phyloP scores from a whole-genome alignment of 139 green algal genomes.

The Micromonas commoda region DNA sequence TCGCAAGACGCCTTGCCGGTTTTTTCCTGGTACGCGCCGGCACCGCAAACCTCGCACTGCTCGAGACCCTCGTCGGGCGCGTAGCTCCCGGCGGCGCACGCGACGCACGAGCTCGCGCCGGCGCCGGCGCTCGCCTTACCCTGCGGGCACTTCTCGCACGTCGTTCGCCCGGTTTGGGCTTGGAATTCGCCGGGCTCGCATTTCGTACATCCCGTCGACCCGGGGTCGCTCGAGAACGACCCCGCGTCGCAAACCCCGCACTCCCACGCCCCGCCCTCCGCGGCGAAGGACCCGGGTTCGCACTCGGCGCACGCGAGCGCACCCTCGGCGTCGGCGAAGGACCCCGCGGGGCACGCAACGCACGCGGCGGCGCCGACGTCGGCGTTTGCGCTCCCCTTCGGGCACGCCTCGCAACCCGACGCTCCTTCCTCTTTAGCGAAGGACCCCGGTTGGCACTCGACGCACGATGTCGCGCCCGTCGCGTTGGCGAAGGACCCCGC shows the following conservation, averaged over 20 bases:
- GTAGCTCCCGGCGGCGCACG: background rate
- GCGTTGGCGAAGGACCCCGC: too few species aligned
- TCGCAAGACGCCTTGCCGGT: too few species aligned
- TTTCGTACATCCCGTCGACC: too few species aligned
- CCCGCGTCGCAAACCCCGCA: background rate
- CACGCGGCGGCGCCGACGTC: background rate
- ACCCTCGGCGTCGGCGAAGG: background rate
- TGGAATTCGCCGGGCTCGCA: background rate
- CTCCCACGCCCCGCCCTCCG: too few species aligned
- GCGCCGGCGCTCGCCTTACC: background rate
- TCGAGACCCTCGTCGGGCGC: too few species aligned
- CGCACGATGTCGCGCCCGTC: background rate
- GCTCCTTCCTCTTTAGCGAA: background rate
- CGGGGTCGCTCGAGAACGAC: background rate
- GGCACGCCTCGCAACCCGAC: background rate
- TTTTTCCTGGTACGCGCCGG: background rate
- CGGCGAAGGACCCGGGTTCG: background rate
- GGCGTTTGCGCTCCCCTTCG: background rate
- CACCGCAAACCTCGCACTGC: background rate
- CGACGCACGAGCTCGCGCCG: background rate
- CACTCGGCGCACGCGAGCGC: background rate
- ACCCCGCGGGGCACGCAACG: background rate
- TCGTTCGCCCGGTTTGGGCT: background rate
- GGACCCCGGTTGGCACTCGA: background rate
- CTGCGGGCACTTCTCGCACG: background rate